These are phyloP conservation scores for Gamsiella multidivaricata DNA, from an alignment of 192 early-diverging fungal species.

Conservation along the genomic window DNA sequence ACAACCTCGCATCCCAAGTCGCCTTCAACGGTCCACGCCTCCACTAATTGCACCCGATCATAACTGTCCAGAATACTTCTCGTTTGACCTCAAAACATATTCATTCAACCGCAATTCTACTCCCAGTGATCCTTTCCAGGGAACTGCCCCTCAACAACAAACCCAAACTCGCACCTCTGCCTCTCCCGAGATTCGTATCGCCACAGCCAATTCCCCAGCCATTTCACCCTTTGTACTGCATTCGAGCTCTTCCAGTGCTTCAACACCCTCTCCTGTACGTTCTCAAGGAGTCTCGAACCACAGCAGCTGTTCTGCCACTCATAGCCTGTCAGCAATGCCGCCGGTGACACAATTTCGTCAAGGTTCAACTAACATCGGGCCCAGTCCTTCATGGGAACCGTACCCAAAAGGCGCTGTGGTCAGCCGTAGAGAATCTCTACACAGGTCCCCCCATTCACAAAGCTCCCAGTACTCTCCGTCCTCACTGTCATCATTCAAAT, in stretches of 20 bases:
- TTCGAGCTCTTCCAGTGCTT: neutral
- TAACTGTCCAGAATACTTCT: no score
- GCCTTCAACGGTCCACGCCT: no score
- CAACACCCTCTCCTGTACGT: neutral
- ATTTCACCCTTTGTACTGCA: no score
- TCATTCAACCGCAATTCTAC: no score
- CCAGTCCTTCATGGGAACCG: slow-evolving; percentile 27
- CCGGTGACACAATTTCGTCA: slow-evolving; percentile 29
- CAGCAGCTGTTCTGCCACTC: neutral
- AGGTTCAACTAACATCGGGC: slow-evolving; percentile 17
- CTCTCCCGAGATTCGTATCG: no score
- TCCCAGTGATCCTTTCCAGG: no score
- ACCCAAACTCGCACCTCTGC: no score
- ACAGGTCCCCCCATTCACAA: slow-evolving; percentile 11
- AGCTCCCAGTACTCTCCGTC: slow-evolving; percentile 15
- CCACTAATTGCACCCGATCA: no score
- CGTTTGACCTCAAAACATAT: no score
- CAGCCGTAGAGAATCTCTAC: slow-evolving; percentile 1
- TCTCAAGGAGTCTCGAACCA: neutral
- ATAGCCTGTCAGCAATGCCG: slow-evolving; percentile 28
- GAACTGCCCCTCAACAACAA: no score
- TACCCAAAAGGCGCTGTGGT: slow-evolving; percentile 6
- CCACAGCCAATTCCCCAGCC: no score
- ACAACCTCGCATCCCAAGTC: no score
- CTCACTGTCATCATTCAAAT: slow-evolving; percentile 19